Evolutionary conservation across 768 basidiomycete genomes (phyloP).

Genomic region (Pilatotrama ljubarskyi): DNA sequence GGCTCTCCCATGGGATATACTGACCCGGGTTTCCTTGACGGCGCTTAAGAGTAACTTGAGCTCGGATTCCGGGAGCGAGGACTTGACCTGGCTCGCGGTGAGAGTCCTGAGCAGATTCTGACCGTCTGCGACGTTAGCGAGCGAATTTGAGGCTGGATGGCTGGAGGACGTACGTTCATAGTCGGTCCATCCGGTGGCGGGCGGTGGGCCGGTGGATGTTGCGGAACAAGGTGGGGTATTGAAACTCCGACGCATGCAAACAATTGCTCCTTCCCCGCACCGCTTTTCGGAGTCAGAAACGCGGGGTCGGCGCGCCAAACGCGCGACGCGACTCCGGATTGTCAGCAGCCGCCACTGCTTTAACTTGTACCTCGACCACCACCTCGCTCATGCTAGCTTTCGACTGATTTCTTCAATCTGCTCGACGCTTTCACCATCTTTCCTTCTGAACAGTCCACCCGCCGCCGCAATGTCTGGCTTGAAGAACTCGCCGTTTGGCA

Average conservation of each 20-base stretch:
- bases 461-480: slow-evolving; percentile 60
- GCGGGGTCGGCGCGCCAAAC: slow-evolving; percentile 20
- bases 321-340: slow-evolving; percentile 21
- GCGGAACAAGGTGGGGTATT: slow-evolving; percentile 31
- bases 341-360: slow-evolving; percentile 22
- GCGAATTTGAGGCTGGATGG: slow-evolving; percentile 31
- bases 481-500: slow-evolving; percentile 85
- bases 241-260: slow-evolving; percentile 26
- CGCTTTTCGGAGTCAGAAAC: slow-evolving; percentile 3
- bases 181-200: slow-evolving; percentile 31
- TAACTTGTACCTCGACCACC: slow-evolving; percentile 8
- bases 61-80: slow-evolving; percentile 61
- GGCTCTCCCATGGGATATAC: slow-evolving; percentile 36
- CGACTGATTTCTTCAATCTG: slow-evolving; percentile 24
- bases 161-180: slow-evolving; percentile 39
- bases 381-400: slow-evolving; percentile 24
- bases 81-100: slow-evolving; percentile 71
- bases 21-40: slow-evolving; percentile 86
- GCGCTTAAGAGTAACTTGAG: slow-evolving; percentile 79
- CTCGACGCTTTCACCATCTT: slow-evolving; percentile 22
- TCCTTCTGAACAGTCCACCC: slow-evolving; percentile 14
- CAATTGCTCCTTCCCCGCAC: not conserved
- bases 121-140: slow-evolving; percentile 14
- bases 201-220: slow-evolving; percentile 30
- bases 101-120: slow-evolving; percentile 91